phyloP scores from a whole-genome alignment of 345 rosid genomes.

The Mercurialis annua region DNA sequence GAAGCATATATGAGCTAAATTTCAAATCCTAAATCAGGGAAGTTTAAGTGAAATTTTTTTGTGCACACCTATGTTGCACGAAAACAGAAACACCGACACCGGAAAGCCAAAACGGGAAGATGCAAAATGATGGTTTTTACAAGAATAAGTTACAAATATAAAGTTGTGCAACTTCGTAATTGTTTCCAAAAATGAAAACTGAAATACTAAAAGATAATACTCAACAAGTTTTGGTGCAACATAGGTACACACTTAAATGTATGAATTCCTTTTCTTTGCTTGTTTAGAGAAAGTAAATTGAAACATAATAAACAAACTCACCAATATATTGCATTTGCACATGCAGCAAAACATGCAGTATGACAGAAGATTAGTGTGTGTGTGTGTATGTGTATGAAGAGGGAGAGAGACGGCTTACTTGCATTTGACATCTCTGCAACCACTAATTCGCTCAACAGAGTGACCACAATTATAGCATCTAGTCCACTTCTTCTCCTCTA shows the following conservation, averaged over 20 bases:
- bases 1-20: neutral
- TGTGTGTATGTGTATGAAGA: no score
- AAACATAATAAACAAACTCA: neutral
- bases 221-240: no score
- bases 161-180: no score
- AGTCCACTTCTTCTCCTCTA: slow-evolving; percentile 27
- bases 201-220: no score
- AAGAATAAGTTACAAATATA: no score
- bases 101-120: no score
- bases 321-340: neutral
- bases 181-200: no score
- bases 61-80: no score
- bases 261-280: neutral
- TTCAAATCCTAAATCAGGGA: neutral
- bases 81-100: no score
- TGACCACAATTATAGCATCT: slow-evolving; percentile 29
- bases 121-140: no score
- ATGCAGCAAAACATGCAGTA: neutral
- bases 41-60: no score
- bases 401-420: slow-evolving; percentile 14
- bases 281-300: neutral
- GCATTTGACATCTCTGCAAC: slow-evolving; percentile 28
- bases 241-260: no score
- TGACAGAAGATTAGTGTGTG: neutral
- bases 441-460: slow-evolving; percentile 25